Base-by-base conservation (phyloP, 176 grass and related monocot species). In the Oryza meridionalis region DNA sequence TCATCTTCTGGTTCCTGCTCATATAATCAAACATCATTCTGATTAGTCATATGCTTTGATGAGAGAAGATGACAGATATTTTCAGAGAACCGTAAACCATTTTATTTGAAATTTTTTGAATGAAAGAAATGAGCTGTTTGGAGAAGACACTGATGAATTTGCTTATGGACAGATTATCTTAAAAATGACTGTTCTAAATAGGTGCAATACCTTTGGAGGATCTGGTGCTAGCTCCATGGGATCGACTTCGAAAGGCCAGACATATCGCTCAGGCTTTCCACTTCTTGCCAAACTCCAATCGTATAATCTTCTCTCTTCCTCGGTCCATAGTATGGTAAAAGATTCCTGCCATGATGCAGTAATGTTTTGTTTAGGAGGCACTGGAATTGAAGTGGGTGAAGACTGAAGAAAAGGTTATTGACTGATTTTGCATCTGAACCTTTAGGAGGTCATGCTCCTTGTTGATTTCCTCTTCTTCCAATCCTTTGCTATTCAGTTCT, bases 211-310 rank as follows among this genome's bases (percentile, higher is more conserved):
- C 79, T 92, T 16, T 69, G 91, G 86, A 58, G 93, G 91, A 49
- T 79, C 82, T 82, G 76, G 87, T 73, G 86, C 77, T 19, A 76
- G 17, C 71, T 92, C 81, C 69, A 86, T n/a, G 29, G 82, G 78
- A 65, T 98, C 96, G 13, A 86, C 85, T 84, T 98, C 80, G 42
- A 90, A 95, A 78, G 96, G 96, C 96, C 95, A 98, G 8, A 90
- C 91, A 77, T 98, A 98, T 90, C 91, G 76, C 69, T 98, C 93
- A 8, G 89, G 96, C 37, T 92, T 81, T 40, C 89, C 87, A 77
- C 83, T 95, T 86, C 91, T 93, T 79, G 89, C 78, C 87, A 98
- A 93, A 76, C 96, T 98, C 96, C 93, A 98, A 68, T 98, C 91
- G 6, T 98, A 98, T 47, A 98, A 85, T 85, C 96, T 90, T 85